These are phyloP conservation scores for Zychaea mexicana DNA, from an alignment of 371 early-diverging fungal genomes.

Conservation along the genomic window DNA sequence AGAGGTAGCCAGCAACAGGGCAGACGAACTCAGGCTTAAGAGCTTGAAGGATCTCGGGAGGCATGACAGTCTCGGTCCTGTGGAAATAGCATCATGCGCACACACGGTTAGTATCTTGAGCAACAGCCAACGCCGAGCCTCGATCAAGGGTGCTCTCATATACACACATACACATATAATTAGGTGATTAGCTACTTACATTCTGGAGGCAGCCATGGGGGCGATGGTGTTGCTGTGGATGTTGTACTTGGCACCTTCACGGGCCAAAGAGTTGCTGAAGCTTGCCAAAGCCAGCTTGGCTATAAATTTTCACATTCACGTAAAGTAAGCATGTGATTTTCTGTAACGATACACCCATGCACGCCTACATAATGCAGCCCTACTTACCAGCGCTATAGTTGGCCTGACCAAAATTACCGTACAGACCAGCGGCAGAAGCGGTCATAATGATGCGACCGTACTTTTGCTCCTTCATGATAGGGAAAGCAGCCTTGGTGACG, in stretches of 20 bases:
- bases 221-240: conserved; percentile 94
- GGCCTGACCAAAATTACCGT: conserved; percentile 99
- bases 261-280: conserved; percentile 89
- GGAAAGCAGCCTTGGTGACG: conserved; percentile 97
- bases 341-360: background rate
- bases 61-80: conserved; percentile 90
- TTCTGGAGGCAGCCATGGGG: conserved; percentile 96
- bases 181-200: conserved; percentile 68
- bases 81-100: no score
- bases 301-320: conserved; percentile 14
- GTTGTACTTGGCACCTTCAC: conserved; percentile 94
- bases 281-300: conserved; percentile 95
- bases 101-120: no score
- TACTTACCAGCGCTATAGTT: conserved; percentile 83
- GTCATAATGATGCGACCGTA: conserved; percentile 83
- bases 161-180: no score
- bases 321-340: conserved; percentile 7
- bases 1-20: conserved; percentile 93
- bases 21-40: conserved; percentile 97
- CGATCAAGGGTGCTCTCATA: no score
- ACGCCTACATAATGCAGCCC: background rate
- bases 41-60: conserved; percentile 88
- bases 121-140: no score
- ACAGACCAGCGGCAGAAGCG: conserved; percentile 96
- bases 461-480: conserved; percentile 93